Percentiles rank a stretch among this genome's conserved stretches.
These are phyloP conservation scores for Diaporthe batatas DNA, from an alignment of 2,329 filamentous ascomycete species.

Conservation along the genomic window DNA sequence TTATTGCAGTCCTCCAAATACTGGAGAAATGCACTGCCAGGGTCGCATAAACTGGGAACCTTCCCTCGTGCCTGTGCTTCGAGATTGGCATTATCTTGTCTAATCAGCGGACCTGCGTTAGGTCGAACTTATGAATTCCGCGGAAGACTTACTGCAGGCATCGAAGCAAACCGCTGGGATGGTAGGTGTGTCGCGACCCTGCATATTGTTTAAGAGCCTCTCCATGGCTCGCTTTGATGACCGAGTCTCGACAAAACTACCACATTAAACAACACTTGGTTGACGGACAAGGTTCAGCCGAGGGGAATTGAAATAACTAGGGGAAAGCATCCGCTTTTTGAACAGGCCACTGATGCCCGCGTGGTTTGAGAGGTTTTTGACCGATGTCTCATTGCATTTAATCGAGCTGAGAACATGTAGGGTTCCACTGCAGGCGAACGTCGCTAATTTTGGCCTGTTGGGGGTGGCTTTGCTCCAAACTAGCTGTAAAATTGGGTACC, in stretches of 20 bases:
- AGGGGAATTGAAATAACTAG: too few species aligned
- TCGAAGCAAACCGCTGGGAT: background rate
- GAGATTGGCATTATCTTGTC: background rate
- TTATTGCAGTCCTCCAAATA: background rate
- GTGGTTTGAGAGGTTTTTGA: too few species aligned
- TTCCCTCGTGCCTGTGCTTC: background rate
- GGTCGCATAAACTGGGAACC: background rate
- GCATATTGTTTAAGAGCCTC: background rate
- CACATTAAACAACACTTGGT: too few species aligned
- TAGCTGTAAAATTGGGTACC: too few species aligned
- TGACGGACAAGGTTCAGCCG: background rate
- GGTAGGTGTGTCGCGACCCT: background rate
- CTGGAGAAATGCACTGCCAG: accelerated
- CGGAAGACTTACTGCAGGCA: background rate
- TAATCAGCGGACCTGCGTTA: background rate
- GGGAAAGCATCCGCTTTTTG: background rate
- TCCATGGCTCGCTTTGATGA: background rate
- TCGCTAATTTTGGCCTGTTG: too few species aligned
- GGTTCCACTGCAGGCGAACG: too few species aligned
- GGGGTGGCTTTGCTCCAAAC: too few species aligned
- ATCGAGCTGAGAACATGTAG: background rate
- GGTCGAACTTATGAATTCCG: too few species aligned
- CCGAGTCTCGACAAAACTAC: background rate
- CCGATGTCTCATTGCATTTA: too few species aligned
- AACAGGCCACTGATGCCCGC: background rate